These are phyloP conservation scores for Botrytis deweyae DNA, from an alignment of 2,329 filamentous ascomycete species.

Conservation along the genomic window DNA sequence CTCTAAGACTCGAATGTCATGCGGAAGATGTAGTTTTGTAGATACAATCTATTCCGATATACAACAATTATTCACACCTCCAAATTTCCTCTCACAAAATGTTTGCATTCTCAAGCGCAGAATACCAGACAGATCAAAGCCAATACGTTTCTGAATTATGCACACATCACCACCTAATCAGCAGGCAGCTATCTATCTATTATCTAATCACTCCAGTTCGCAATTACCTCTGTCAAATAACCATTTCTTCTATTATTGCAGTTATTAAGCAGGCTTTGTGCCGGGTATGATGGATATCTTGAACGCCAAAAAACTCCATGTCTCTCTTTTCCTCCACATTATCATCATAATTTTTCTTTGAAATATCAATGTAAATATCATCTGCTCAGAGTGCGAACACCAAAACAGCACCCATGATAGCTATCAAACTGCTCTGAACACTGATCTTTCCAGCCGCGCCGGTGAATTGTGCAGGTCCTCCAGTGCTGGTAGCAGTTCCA, in stretches of 20 bases:
- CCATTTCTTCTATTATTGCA: not conserved
- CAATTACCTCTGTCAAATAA: not conserved
- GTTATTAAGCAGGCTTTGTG: not conserved
- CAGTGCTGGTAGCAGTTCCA: constrained; percentile 11
- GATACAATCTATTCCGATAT: not conserved
- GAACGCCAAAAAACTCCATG: not conserved
- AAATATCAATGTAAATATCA: not conserved
- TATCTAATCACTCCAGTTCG: not conserved
- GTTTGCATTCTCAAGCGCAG: not conserved
- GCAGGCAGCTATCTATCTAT: not conserved
- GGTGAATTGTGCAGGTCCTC: not conserved
- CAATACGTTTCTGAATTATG: not conserved
- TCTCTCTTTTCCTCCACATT: not conserved
- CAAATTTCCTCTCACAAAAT: not conserved
- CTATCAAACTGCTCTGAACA: not conserved
- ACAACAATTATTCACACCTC: not conserved
- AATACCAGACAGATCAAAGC: not conserved
- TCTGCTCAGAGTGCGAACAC: not conserved
- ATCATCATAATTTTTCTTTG: not conserved
- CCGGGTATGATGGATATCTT: constrained; percentile 6
- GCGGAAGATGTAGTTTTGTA: not conserved
- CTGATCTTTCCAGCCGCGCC: constrained; percentile 9
- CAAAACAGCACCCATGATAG: not conserved
- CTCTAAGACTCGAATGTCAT: not conserved
- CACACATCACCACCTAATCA: not conserved